Evolutionary conservation across 176 grass and related monocot genomes (phyloP).

Genomic region (Cenchrus fungigraminus): DNA sequence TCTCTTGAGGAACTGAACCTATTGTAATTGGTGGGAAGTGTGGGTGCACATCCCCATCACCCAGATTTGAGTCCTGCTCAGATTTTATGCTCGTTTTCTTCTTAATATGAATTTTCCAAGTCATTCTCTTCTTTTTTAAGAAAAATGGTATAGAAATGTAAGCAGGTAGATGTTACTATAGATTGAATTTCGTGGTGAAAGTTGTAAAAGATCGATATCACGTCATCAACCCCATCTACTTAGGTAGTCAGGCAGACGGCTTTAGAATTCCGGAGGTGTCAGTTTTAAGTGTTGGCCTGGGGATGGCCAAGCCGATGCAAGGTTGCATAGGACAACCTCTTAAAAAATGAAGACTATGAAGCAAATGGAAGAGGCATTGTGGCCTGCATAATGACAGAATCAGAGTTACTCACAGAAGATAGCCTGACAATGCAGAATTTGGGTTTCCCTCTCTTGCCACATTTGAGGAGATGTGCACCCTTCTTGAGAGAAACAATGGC

Average conservation of each 20-base stretch:
- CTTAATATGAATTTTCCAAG: too few relatives aligned
- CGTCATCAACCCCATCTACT: too few relatives aligned
- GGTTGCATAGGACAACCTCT: not conserved
- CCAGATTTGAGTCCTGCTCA: not conserved
- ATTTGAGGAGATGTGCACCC: conserved; percentile 90
- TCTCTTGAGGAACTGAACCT: not conserved
- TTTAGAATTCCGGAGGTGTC: conserved; percentile 12
- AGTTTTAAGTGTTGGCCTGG: not conserved
- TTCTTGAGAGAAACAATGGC: conserved; percentile 89
- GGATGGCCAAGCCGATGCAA: not conserved
- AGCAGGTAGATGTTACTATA: too few relatives aligned
- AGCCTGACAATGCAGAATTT: conserved; percentile 85
- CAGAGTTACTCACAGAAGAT: conserved; percentile 72
- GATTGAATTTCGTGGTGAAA: not conserved
- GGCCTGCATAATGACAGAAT: conserved; percentile 28
- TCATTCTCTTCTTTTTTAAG: too few relatives aligned
- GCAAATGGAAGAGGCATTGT: not conserved
- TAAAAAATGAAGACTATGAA: not conserved
- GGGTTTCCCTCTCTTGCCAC: conserved; percentile 90
- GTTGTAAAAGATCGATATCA: not conserved
- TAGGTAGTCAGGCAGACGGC: not conserved
- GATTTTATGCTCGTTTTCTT: too few relatives aligned
- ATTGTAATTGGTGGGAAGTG: not conserved
- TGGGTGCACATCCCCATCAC: not conserved
- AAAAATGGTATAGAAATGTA: too few relatives aligned